A percentile compares a stretch with the other conserved stretches of the same genome.
Conservation (phyloP, 768 basidiomycete species). For the Boletus sensibilis region DNA sequence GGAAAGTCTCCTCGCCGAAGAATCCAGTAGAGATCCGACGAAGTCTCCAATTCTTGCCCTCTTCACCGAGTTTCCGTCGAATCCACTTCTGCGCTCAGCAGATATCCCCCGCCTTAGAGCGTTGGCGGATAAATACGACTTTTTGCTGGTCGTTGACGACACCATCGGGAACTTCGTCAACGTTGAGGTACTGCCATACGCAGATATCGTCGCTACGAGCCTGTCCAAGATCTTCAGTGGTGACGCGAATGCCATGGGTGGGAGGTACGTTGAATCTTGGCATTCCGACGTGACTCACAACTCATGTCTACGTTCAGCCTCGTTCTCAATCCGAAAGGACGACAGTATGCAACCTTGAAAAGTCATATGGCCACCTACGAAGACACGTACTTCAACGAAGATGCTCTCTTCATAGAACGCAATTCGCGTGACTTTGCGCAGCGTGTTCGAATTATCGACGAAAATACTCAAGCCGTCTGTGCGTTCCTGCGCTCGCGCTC, state of each 20-base stretch:
- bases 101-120: slow-evolving; percentile 70
- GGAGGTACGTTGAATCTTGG: slow-evolving; percentile 60
- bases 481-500: slow-evolving; percentile 70
- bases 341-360: slow-evolving; percentile 68
- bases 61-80: slow-evolving; percentile 94
- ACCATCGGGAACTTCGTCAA: slow-evolving; percentile 95
- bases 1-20: slow-evolving; percentile 56
- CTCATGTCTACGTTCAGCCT: slow-evolving; percentile 49
- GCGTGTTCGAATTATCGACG: slow-evolving; percentile 75
- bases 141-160: slow-evolving; percentile 89
- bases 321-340: slow-evolving; percentile 78
- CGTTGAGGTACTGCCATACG: slow-evolving; percentile 82
- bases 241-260: slow-evolving; percentile 95
- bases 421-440: slow-evolving; percentile 91
- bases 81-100: slow-evolving; percentile 86
- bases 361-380: slow-evolving; percentile 63
- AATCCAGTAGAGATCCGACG: slow-evolving; percentile 35
- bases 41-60: slow-evolving; percentile 71
- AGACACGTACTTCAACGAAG: slow-evolving; percentile 86
- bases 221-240: slow-evolving; percentile 95
- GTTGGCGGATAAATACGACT: slow-evolving; percentile 86
- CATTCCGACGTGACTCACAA: background rate
- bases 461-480: slow-evolving; percentile 80
- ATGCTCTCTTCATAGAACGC: slow-evolving; percentile 95
- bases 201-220: slow-evolving; percentile 89